Base-by-base conservation (phyloP, 179 eudicot genomes). In the Silene noctiflora region DNA sequence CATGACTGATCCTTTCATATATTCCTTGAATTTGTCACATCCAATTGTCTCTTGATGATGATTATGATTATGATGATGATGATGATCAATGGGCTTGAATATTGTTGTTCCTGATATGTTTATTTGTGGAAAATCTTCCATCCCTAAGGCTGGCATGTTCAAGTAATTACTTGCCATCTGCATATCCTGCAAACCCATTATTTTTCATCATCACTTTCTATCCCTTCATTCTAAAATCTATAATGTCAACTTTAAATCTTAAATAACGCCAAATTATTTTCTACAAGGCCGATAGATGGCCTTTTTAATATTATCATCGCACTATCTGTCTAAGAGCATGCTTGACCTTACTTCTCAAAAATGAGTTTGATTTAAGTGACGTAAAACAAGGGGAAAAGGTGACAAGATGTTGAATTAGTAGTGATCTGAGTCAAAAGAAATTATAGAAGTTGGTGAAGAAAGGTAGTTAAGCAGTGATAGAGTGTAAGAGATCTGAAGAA, bases 341-440 rank as follows among this genome's bases (percentile, higher is more conserved):
- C n/a, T n/a, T n/a, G n/a, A n/a, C n/a, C n/a, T n/a, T n/a, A n/a
- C n/a, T n/a, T n/a, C n/a, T n/a, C n/a, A n/a, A n/a, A n/a, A n/a
- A n/a, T n/a, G n/a, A n/a, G n/a, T n/a, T n/a, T n/a, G n/a, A n/a
- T n/a, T n/a, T n/a, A n/a, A n/a, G n/a, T n/a, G n/a, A n/a, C n/a
- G n/a, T n/a, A n/a, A n/a, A n/a, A n/a, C n/a, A n/a, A n/a, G 70
- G 77, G 46, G 73, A 77, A 84, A 84, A 84, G 80, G 35, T 22
- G 21, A 68, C 17, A 73, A 77, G 64, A 74, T 35, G 39, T 53
- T 71, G 4, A 69, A 11, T 29, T 82, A 13, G 63, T 22, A 75
- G 81, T 74, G n/a, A n/a, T n/a, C n/a, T n/a, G 81, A 83, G 86
- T 87, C 90, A 87, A 83, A 87, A 85, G 90, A 85, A 80, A 21